Evolutionary conservation across 2,329 filamentous ascomycete genomes (phyloP), one percentile per base, ranked within the genome.

Genomic region (Alternaria gansuensis): DNA sequence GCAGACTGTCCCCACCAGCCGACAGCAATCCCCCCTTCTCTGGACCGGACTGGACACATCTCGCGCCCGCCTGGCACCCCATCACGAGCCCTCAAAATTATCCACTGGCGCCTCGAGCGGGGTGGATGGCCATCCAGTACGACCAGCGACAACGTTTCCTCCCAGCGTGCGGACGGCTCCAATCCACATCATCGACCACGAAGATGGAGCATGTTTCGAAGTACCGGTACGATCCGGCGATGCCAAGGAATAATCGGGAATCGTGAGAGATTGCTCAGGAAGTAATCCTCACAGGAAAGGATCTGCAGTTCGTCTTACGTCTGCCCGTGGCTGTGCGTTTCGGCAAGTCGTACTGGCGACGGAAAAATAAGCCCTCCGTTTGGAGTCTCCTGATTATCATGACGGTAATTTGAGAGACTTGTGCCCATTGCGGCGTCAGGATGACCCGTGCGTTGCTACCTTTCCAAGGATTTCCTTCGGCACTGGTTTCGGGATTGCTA

Each of bases 181-280:
- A 46, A 24, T 17, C 13, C 29, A 34, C 21, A 37, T 36, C 14
- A 21, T 44, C 46, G 29, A 23, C 14, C 34, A 49, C 24, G 40
- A 23, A 37, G 10, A 36, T 48, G 34, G 36, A 43, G 40, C 43
- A 23, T 2, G 24, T 10, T 50, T 43, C 44, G 26, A 51, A 23
- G 51, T 33, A 54, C 51, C 44, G 56, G 31, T 57, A 57, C 60
- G 60, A 60, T 64, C 60, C 57, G 43, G 46, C 51, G 23, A 52
- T 51, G 63, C 68, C 65, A 70, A 67, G 64, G 41, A 51, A 36
- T 50, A 54, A 43, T 56, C 41, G 65, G 57, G 51, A 61, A 67
- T 68, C 63, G 60, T 58, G 63, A 64, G 57, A 48, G 52, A 63
- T 36, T 50, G 51, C 21, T 45, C 39, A 13, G 24, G 44, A 17